Base-by-base conservation (phyloP, 2,329 filamentous ascomycete species). In the Didymella arachidicola region DNA sequence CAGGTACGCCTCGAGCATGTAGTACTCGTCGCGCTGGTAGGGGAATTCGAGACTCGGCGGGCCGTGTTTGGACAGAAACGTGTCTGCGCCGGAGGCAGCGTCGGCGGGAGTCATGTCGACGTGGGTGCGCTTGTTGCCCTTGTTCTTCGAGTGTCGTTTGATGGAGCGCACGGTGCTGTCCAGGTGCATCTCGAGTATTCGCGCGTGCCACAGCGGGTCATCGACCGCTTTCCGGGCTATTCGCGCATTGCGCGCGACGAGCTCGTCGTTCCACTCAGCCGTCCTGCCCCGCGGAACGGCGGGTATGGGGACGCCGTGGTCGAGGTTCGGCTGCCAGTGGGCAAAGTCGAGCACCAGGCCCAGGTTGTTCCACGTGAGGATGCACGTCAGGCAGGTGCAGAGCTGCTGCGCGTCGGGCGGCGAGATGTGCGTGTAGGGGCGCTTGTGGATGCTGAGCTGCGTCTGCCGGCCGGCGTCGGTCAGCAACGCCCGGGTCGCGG, bases 371-470 rank as follows among this genome's bases (percentile, higher is more conserved):
- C 85, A 88, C 2, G 82, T 79, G 36, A 85, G 67, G 42, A 84
- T 72, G 66, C 86, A 87, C 0, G 82, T 84, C 26, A 85, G 71
- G 65, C 85, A 88, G 1, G 83, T 85, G 73, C 86, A 88, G 4
- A 85, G 72, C n/a, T 79, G 67, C 11, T 69, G 51, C 0, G 79
- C 75, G 60, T 87, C 79, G 0, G 82, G 80, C 1, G 76, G 62
- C 38, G 75, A 74, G 19, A 87, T 77, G 65, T 87, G 84, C 59
- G 83, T 82, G 63, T 83, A 86, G 0, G 80, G 79, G 42, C 79
- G 80, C 57, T 79, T 80, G 68, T 84, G 81, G 27, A 85, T 79
- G 29, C 70, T 69, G 7, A 81, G 70, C 47, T 79, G 68, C 26
- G 79, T 74, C 59, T 82, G 79, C 34, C 83, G 79, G 10, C 75